Evolutionary conservation across 495 filamentous ascomycete genomes (phyloP), one percentile per base, ranked within the genome.

Genomic region (Lasiosphaeria miniovina): DNA sequence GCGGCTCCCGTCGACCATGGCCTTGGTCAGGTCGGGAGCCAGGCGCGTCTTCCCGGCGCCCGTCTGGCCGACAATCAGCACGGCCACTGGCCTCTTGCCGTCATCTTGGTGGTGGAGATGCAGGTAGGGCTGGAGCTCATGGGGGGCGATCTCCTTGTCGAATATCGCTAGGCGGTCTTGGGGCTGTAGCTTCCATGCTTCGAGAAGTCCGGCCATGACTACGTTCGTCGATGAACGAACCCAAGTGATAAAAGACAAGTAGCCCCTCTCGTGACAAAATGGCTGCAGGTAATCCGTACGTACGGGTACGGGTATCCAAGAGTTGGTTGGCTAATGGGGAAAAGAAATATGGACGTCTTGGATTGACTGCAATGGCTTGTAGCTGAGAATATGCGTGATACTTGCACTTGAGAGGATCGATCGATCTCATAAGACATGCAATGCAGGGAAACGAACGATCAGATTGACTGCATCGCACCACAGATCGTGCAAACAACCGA

Each of bases 1-100:
- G 7, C 10, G 41, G 36, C 4, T 32, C 15, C 36, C 11, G 36
- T 36, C 17, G 43, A 10, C 31, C 35, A 77, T 36, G 58, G 70
- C 60, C 17, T 31, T 3, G 38, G 58, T 57, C 51, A 76, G 57
- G 17, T 55, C 56, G 6, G 74, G 75, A 8, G 72, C 68, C 0
- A 70, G 61, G 51, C 67, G 68, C 49, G 75, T 74, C 41, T 77
- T 77, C 24, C 75, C 75, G 5, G 75, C 72, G 64, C 75, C 75
- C 8, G 75, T 77, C 53, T 77, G 75, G 53, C 75, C 75, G 14
- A 74, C 61, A 31, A 77, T 59, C 4, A 77, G 59, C 17, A 77
- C 59, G 33, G 74, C 74, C n/a, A 72, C 60, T 35, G 66, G 68
- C 8, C 45, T 59, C 7, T 48, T 61, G 35, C 41, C 6, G 53